phyloP scores from a whole-genome alignment of 208 protist species.

The Trypanosoma caninum region DNA sequence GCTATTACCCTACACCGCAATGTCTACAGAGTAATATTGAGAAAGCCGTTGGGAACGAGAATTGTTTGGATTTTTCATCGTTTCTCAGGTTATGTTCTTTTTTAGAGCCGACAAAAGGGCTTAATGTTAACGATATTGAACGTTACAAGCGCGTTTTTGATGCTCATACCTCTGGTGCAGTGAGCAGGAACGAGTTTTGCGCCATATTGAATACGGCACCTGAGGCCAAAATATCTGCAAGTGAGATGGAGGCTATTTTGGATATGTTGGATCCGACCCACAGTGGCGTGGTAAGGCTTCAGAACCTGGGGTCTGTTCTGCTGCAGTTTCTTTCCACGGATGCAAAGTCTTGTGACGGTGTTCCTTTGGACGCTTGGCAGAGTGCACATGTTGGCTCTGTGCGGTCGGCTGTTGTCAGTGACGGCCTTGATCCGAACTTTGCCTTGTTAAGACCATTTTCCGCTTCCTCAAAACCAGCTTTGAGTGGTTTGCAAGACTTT shows the following conservation, averaged over 20 bases:
- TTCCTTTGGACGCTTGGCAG: not conserved
- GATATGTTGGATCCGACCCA: conserved; percentile 54
- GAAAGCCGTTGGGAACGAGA: conserved; percentile 12
- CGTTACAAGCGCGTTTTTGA: conserved; percentile 16
- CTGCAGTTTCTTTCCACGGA: conserved; percentile 6
- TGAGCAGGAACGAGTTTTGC: conserved; percentile 38
- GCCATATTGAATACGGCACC: conserved; percentile 31
- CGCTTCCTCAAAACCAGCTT: too few species aligned
- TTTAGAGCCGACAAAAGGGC: conserved; percentile 20
- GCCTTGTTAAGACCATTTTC: too few species aligned
- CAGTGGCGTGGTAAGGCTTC: conserved; percentile 24
- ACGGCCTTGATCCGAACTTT: not conserved
- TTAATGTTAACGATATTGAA: conserved; percentile 1
- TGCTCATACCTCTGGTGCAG: conserved; percentile 28
- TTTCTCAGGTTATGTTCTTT: conserved; percentile 63
- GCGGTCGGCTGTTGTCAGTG: not conserved
- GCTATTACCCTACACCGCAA: conserved; percentile 50
- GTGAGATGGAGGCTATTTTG: conserved; percentile 55
- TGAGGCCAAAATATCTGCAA: conserved; percentile 24
- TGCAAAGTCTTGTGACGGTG: not conserved
- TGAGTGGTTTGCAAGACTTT: too few species aligned
- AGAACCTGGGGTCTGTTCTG: conserved; percentile 13
- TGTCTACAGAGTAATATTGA: conserved; percentile 25
- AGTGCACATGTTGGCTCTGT: not conserved
- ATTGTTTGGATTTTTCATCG: conserved; percentile 27